A percentile compares a stretch with the other conserved stretches of the same genome.
phyloP scores from a whole-genome alignment of 2,329 filamentous ascomycete species.

The Podosphaera aphanis region DNA sequence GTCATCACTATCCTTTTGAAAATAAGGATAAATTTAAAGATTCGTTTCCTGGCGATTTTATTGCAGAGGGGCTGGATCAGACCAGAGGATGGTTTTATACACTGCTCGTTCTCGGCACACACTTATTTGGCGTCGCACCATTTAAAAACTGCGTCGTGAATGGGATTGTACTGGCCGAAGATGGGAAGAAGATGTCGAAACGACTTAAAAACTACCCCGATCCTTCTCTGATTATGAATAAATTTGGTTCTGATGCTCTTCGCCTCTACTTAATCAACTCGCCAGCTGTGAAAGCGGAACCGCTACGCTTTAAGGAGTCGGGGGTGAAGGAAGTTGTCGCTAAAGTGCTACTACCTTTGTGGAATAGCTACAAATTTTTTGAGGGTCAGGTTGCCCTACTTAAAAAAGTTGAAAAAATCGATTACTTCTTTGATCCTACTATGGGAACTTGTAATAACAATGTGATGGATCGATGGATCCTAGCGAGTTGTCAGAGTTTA shows the following conservation, averaged over 20 bases:
- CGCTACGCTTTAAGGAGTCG: conserved; percentile 69
- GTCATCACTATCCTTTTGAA: conserved; percentile 78
- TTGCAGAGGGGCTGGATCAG: conserved; percentile 80
- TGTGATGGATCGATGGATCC: conserved; percentile 89
- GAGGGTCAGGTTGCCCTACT: conserved; percentile 65
- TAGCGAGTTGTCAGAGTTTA: conserved; percentile 77
- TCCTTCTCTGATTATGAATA: conserved; percentile 57
- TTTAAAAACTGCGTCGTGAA: conserved; percentile 97
- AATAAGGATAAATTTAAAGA: conserved; percentile 60
- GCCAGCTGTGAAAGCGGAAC: conserved; percentile 77
- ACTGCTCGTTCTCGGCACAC: conserved; percentile 64
- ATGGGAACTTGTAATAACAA: conserved; percentile 60
- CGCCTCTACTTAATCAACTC: conserved; percentile 94
- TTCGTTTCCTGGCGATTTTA: conserved; percentile 78
- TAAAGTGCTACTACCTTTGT: conserved; percentile 71
- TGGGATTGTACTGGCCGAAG: conserved; percentile 77
- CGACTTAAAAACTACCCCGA: conserved; percentile 91
- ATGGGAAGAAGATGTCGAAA: conserved; percentile 98
- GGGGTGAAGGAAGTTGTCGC: conserved; percentile 90
- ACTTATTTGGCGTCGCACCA: conserved; percentile 62
- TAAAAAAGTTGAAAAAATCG: conserved; percentile 60
- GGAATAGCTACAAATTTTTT: conserved; percentile 97
- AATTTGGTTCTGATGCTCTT: conserved; percentile 78
- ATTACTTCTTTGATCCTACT: conserved; percentile 57
- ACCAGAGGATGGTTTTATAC: conserved; percentile 97